These are phyloP conservation scores for Globisporangium splendens DNA, from an alignment of 352 stramenopile species.

Conservation along the genomic window DNA sequence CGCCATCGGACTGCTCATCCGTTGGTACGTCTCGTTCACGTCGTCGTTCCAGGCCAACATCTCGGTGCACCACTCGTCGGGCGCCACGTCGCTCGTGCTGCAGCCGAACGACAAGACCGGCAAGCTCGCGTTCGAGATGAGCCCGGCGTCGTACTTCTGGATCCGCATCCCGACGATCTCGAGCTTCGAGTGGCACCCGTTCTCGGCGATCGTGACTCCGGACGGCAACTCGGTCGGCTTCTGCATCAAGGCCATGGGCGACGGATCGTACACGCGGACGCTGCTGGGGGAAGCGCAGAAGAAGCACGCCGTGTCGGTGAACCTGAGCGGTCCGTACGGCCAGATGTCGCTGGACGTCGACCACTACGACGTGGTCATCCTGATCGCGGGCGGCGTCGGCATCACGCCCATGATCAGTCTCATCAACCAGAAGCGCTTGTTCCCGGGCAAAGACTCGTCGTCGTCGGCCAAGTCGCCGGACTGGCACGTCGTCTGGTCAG, in stretches of 20 bases:
- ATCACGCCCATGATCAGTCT: constrained; percentile 77
- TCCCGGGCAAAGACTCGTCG: constrained; percentile 16
- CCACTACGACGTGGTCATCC: constrained; percentile 58
- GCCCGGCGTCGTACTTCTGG: constrained; percentile 73
- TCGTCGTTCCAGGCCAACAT: constrained; percentile 40
- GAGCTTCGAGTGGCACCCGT: constrained; percentile 70
- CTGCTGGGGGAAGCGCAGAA: constrained; percentile 41
- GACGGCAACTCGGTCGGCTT: constrained; percentile 80
- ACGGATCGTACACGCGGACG: constrained; percentile 45
- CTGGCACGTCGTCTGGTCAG: constrained; percentile 66
- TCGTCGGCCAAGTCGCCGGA: constrained; percentile 23
- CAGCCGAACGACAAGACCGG: constrained; percentile 48
- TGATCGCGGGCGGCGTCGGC: constrained; percentile 69
- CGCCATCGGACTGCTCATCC: no score
- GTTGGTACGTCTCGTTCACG: no score
- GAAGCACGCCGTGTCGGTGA: constrained; percentile 41
- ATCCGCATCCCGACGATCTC: constrained; percentile 69
- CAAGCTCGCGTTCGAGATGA: constrained; percentile 51
- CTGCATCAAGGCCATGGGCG: constrained; percentile 56
- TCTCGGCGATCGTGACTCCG: constrained; percentile 71
- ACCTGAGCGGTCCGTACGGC: constrained; percentile 67
- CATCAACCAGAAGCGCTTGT: constrained; percentile 64
- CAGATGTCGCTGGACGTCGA: constrained; percentile 60
- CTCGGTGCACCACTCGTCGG: constrained; percentile 22
- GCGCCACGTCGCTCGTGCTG: constrained; percentile 57